These are phyloP conservation scores for Magnolia kwangsiensis DNA, from an alignment of 164 flowering plant species.

Conservation along the genomic window DNA sequence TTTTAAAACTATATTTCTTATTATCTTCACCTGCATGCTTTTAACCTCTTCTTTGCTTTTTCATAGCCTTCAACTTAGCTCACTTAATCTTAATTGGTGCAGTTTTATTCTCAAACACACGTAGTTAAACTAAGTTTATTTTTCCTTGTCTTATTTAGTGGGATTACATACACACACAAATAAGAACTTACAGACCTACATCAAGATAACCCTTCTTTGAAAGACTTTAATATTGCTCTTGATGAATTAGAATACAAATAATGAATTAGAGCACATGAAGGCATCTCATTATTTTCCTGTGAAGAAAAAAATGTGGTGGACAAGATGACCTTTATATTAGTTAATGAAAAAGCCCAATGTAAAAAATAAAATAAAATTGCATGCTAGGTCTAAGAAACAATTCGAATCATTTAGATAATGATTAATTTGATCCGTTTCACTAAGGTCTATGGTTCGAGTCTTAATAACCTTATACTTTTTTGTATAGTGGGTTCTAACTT, in stretches of 20 bases:
- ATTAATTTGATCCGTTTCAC: neutral
- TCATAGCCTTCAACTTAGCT: too few species aligned
- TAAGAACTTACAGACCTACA: too few species aligned
- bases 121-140: too few species aligned
- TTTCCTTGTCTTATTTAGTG: too few species aligned
- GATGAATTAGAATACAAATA: neutral
- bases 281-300: neutral
- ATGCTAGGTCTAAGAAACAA: conserved; percentile 1
- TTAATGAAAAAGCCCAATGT: conserved; percentile 3
- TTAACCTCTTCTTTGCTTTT: too few species aligned
- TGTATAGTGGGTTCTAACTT: neutral
- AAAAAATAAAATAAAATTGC: neutral
- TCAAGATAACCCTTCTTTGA: too few species aligned
- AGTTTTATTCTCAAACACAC: too few species aligned
- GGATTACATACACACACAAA: too few species aligned
- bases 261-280: neutral
- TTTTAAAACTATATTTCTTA: too few species aligned
- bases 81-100: too few species aligned
- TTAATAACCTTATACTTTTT: neutral
- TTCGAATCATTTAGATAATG: conserved; percentile 3
- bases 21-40: too few species aligned
- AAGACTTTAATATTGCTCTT: neutral
- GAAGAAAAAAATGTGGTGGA: neutral
- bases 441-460: conserved; percentile 1
- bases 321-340: neutral